Evolutionary conservation across 352 stramenopile genomes (phyloP), one percentile per base, ranked within the genome.

Genomic region (Globisporangium acanthophoron): DNA sequence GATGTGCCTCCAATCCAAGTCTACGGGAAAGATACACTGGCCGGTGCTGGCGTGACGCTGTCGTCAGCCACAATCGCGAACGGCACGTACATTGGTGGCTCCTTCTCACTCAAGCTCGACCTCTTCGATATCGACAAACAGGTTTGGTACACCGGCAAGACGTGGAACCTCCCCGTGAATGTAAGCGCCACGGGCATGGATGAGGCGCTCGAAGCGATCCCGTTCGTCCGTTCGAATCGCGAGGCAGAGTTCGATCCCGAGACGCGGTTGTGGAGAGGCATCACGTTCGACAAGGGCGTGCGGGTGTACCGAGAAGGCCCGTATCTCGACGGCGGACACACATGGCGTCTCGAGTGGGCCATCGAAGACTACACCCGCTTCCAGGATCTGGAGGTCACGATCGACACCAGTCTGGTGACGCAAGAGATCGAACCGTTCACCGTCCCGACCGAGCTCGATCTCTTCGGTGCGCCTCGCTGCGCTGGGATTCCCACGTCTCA

Each of bases 351-450:
- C 0, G 77, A 84, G 37, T 92, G 83, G 83, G 76, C 80, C 0
- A 69, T 92, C 29, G 74, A 85, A 18, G 80, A 92, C 65, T 90
- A 87, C 54, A 54, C 76, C 13, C 76, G 78, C 24, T 92, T 92
- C 50, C 77, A 80, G 5, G 73, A 90, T n/a, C 39, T 92, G 1
- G 65, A 73, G 21, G 81, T 92, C 49, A 76, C 68, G 4, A 75
- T 88, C 40, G 62, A 90, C 58, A 73, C 77, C 7, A 73, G 69
- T 3, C 59, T 76, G 1, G 71, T 90, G 12, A 87, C 72, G 3
- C 83, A 92, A 50, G 76, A 88, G 24, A 71, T 88, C 12, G 73
- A 88, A 3, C 73, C 76, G 0, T 44, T 89, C 2, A n/a, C 47
- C 1, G 83, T 92, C 5, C 64, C 79, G 3, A 87, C 78, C 0